These are phyloP conservation scores for Aspergillus sparsus DNA, from an alignment of 495 filamentous ascomycete genomes.

Conservation along the genomic window DNA sequence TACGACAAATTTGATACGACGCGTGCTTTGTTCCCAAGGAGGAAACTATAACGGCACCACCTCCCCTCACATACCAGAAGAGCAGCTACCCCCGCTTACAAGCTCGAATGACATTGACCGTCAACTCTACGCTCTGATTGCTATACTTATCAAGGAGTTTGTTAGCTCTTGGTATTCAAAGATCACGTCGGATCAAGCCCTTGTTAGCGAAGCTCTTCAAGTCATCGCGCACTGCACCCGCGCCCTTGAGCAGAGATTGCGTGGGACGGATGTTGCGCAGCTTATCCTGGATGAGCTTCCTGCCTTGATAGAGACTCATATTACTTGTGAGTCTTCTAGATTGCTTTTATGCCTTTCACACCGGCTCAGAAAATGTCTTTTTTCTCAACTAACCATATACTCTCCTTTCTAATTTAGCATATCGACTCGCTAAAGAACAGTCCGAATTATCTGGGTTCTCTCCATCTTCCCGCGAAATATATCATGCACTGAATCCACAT, in stretches of 20 bases:
- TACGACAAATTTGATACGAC: constrained; percentile 61
- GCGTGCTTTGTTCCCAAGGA: constrained; percentile 62
- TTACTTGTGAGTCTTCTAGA: constrained; percentile 61
- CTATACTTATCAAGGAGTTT: constrained; percentile 84
- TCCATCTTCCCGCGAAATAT: constrained; percentile 60
- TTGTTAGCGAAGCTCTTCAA: constrained; percentile 82
- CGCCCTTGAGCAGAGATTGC: constrained; percentile 79
- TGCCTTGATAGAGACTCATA: constrained; percentile 74
- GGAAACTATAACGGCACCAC: constrained; percentile 38
- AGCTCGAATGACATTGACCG: constrained; percentile 89
- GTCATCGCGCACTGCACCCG: constrained; percentile 89
- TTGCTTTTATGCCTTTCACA: background rate
- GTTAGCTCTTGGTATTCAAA: constrained; percentile 90
- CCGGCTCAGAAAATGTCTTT: background rate
- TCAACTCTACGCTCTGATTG: constrained; percentile 87
- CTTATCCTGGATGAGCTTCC: constrained; percentile 88
- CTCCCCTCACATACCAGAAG: constrained; percentile 62
- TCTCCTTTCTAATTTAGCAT: constrained; percentile 34
- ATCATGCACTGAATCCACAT: constrained; percentile 80
- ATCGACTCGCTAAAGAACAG: constrained; percentile 58
- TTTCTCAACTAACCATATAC: constrained; percentile 1
- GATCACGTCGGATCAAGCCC: constrained; percentile 84
- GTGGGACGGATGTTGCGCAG: constrained; percentile 78
- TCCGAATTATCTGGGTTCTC: constrained; percentile 42
- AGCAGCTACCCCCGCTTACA: constrained; percentile 85